Evolutionary conservation across 345 rosid species (phyloP).

Genomic region (Trapa incisa): DNA sequence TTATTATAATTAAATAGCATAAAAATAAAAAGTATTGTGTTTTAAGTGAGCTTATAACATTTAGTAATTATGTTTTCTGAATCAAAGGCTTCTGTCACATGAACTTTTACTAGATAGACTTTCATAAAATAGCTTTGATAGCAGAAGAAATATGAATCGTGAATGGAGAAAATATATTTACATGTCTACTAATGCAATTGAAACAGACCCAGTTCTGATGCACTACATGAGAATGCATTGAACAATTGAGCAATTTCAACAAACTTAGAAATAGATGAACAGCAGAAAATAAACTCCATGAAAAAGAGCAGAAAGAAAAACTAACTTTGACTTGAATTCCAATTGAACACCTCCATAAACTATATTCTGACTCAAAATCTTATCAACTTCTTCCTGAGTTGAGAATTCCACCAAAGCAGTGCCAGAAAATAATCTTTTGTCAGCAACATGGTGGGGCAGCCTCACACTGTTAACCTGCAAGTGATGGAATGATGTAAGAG

Average conservation of each 20-base stretch:
- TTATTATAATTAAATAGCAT: neutral
- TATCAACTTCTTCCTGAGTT: conserved; percentile 59
- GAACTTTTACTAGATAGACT: neutral
- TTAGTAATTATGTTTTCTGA: neutral
- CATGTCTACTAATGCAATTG: neutral
- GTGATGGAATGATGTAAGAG: neutral
- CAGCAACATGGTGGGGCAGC: conserved; percentile 74
- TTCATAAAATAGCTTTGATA: neutral
- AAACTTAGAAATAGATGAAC: neutral
- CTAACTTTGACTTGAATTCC: conserved; percentile 76
- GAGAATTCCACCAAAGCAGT: conserved; percentile 81
- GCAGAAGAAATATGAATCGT: too few species aligned
- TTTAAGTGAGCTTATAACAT: neutral
- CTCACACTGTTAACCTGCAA: conserved; percentile 81
- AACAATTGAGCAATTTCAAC: neutral
- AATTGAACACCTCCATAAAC: conserved; percentile 57
- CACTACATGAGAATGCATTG: neutral
- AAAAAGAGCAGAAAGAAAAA: neutral
- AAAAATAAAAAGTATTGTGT: neutral
- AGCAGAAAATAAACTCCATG: neutral
- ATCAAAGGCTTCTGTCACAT: neutral
- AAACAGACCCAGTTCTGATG: neutral
- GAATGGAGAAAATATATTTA: too few species aligned
- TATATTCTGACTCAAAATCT: conserved; percentile 41
- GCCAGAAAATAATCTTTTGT: conserved; percentile 59